Evolutionary conservation across 2,329 filamentous ascomycete genomes (phyloP).

Genomic region (Cladorrhinum sp.): DNA sequence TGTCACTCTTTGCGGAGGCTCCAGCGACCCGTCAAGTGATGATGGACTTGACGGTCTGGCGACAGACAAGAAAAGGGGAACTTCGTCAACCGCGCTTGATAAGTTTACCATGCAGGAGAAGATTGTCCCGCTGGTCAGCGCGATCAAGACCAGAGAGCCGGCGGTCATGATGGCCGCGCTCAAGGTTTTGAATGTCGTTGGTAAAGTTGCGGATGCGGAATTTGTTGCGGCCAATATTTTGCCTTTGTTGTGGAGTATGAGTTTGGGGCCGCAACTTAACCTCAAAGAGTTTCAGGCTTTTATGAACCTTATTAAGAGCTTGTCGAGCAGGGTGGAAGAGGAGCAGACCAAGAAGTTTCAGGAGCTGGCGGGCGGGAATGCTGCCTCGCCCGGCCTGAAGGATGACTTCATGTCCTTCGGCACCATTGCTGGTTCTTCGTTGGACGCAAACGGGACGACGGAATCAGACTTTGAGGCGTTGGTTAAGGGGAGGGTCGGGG

Average conservation of each 20-base stretch:
- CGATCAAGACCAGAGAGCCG: conserved; percentile 96
- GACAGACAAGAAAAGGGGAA: conserved; percentile 57
- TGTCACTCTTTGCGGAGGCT: conserved; percentile 81
- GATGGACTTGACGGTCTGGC: conserved; percentile 76
- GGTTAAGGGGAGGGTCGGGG: conserved; percentile 68
- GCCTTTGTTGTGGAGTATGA: conserved; percentile 88
- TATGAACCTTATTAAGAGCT: conserved; percentile 79
- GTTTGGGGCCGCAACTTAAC: conserved; percentile 82
- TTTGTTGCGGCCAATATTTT: conserved; percentile 90
- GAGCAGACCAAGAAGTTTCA: conserved; percentile 88
- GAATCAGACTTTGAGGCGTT: conserved; percentile 83
- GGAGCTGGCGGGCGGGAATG: conserved; percentile 67
- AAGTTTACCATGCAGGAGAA: conserved; percentile 99
- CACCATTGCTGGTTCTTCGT: conserved; percentile 59
- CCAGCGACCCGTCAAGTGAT: conserved; percentile 47
- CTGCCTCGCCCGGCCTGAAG: conserved; percentile 46
- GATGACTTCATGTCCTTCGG: conserved; percentile 71
- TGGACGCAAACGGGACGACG: conserved; percentile 52
- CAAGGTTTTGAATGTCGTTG: conserved; percentile 79
- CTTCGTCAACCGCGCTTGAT: conserved; percentile 77
- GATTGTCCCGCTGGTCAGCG: conserved; percentile 83
- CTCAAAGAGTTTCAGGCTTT: conserved; percentile 84
- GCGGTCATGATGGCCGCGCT: conserved; percentile 95
- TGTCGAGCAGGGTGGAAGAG: conserved; percentile 78
- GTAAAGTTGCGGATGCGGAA: conserved; percentile 76